phyloP scores from a whole-genome alignment of 83 land plant species.

The Picea abies region DNA sequence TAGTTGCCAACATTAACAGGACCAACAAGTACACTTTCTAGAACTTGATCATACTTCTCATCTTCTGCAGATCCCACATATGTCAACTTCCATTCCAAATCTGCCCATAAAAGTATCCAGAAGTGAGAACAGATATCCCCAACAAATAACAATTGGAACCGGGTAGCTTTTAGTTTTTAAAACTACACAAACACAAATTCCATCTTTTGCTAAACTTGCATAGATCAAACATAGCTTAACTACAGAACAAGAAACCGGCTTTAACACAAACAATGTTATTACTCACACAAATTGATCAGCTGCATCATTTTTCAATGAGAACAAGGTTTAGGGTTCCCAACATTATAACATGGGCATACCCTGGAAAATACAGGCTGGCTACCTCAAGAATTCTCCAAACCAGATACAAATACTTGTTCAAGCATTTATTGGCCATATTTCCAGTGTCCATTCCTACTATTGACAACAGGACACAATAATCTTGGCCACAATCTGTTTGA shows the following conservation, averaged over 20 bases:
- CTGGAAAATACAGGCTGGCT: too few species aligned
- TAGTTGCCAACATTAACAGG: constrained; percentile 84
- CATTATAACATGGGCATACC: not conserved
- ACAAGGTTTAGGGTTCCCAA: not conserved
- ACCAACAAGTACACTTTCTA: constrained; percentile 86
- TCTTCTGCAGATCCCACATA: constrained; percentile 90
- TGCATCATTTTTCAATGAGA: not conserved
- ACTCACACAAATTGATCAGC: not conserved
- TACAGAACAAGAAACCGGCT: not conserved
- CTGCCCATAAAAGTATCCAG: constrained; percentile 23
- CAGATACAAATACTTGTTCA: too few species aligned
- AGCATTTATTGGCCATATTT: too few species aligned
- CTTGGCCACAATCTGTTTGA: too few species aligned
- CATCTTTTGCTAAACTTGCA: not conserved
- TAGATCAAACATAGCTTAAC: too few species aligned
- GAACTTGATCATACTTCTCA: constrained; percentile 78
- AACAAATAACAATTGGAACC: not conserved
- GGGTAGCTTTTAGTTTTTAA: not conserved
- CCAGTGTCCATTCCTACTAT: too few species aligned
- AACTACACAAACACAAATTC: too few species aligned
- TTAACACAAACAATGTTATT: not conserved
- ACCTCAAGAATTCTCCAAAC: too few species aligned
- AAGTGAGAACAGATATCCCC: not conserved
- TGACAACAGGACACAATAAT: too few species aligned
- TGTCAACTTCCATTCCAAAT: constrained; percentile 82